A percentile compares a stretch with the other conserved stretches of the same genome.
Conservation (phyloP, 2,329 filamentous ascomycete genomes). For the Ascochyta lentis region DNA sequence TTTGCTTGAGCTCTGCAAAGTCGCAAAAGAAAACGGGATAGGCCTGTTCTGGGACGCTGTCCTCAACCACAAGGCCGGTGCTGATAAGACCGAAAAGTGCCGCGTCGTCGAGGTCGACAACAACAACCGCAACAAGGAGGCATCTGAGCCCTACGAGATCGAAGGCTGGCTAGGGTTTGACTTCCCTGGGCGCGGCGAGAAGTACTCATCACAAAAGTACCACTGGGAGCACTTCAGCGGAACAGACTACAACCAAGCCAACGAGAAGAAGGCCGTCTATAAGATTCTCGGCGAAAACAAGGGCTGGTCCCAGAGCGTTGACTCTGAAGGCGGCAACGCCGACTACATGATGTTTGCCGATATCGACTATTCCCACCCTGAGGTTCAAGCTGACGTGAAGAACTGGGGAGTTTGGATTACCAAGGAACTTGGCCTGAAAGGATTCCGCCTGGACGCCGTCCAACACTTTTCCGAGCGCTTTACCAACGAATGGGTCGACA, state of each 20-base stretch:
- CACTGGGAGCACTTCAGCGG: slow-evolving; percentile 72
- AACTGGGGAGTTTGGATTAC: slow-evolving; percentile 74
- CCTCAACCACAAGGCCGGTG: slow-evolving; percentile 74
- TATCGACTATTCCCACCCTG: slow-evolving; percentile 65
- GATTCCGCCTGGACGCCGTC: slow-evolving; percentile 74
- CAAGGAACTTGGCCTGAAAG: slow-evolving; percentile 65
- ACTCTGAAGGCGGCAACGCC: slow-evolving; percentile 69
- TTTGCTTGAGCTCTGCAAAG: slow-evolving; percentile 59
- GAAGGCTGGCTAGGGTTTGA: slow-evolving; percentile 72
- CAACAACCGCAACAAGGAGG: slow-evolving; percentile 62
- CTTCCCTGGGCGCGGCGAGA: slow-evolving; percentile 66
- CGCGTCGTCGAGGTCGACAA: slow-evolving; percentile 68
- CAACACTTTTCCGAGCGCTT: slow-evolving; percentile 76
- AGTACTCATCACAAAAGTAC: slow-evolving; percentile 69
- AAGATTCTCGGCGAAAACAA: slow-evolving; percentile 69
- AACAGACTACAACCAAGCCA: slow-evolving; percentile 68
- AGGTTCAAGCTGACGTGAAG: slow-evolving; percentile 68
- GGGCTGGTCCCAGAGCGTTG: slow-evolving; percentile 68
- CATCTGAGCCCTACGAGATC: slow-evolving; percentile 65
- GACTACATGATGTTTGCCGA: slow-evolving; percentile 78
- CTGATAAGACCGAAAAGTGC: slow-evolving; percentile 69
- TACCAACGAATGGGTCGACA: slow-evolving; percentile 67
- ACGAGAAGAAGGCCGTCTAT: slow-evolving; percentile 67
- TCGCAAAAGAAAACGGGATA: slow-evolving; percentile 61
- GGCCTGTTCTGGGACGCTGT: slow-evolving; percentile 73